Evolutionary conservation across 1,284 basidiomycete genomes (phyloP), one percentile per base, ranked within the genome.

Genomic region (Earliella scabrosa): DNA sequence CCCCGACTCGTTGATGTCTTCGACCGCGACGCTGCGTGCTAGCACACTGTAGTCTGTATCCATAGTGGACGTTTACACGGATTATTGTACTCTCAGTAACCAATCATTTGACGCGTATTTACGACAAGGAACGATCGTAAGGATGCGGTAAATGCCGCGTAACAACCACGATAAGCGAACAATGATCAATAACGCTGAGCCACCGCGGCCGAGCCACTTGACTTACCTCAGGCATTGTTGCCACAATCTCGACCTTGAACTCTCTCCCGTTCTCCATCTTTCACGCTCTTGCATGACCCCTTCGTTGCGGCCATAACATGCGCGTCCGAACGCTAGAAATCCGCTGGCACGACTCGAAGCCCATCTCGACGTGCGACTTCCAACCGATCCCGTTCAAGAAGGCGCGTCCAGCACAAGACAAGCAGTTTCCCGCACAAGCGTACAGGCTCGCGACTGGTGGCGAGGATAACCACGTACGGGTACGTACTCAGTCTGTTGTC

Each of bases 401-500:
- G 71, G 88, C 87, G 75, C 86, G 87, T 72, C 88, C 87, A 4
- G 71, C 78, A 21, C 81, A 84, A 63, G 84, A 88, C 66, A 82
- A 80, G 71, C 80, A 75, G 63, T 82, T 75, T 63, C 79, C 82
- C 18, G 75, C 76, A 9, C 87, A 90, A 71, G 81, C 87, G 48
- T 98, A 97, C 79, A 83, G 92, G 61, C 78, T 99, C 9, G 97
- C 96, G 0, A 98, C 97, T 0, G 95, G 90, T 10, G 97, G 97
- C 44, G 97, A 97, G 68, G 97, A 99, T 72, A 98, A 97, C 71
- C 92, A 97, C 78, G 94, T 98, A 67, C 80, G 96, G 71, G 95
- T 98, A 68, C 73, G 92, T 84, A 21, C 43, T 10, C 0, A 23
- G 4, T 14, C 14, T 13, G 8, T 6, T 40, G 18, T 39, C 29